Conservation (phyloP, 2,329 filamentous ascomycete genomes). For the Falciphora oryzae region DNA sequence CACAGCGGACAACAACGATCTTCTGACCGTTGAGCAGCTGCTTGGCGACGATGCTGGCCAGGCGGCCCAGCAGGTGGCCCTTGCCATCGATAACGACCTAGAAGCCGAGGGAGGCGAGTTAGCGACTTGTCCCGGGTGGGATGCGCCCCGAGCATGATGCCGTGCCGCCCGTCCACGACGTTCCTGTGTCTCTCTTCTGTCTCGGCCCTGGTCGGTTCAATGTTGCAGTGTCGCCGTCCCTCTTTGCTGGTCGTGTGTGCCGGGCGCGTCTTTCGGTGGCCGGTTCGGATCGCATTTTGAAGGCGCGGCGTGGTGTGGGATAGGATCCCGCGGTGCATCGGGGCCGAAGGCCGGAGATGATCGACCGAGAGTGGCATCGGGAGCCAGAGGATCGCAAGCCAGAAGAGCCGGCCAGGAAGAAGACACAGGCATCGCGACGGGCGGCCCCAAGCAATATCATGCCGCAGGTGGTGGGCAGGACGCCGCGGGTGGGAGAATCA, state of each 20-base stretch:
- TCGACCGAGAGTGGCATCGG: background rate
- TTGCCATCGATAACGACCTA: constrained; percentile 99
- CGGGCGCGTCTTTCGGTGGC: background rate
- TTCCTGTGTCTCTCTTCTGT: constrained; percentile 2
- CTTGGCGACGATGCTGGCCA: constrained; percentile 97
- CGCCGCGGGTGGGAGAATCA: constrained; percentile 15
- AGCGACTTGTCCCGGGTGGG: constrained; percentile 1
- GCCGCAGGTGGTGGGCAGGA: background rate
- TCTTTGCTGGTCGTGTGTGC: background rate
- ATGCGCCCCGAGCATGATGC: background rate
- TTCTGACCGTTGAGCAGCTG: constrained; percentile 98
- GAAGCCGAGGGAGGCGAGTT: constrained; percentile 21
- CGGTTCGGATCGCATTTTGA: background rate
- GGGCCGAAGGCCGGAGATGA: background rate
- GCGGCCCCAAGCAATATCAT: background rate
- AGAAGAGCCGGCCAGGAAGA: background rate
- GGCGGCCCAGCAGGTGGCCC: constrained; percentile 98
- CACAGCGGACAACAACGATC: constrained; percentile 97
- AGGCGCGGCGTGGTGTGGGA: background rate
- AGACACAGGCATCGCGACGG: constrained; percentile 12
- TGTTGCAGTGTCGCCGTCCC: background rate
- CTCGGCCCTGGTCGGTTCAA: background rate
- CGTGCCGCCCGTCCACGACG: background rate
- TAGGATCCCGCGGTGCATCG: background rate
- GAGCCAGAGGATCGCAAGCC: background rate